phyloP scores from a whole-genome alignment of 2,329 filamentous ascomycete species.

The Xylaria sp. region DNA sequence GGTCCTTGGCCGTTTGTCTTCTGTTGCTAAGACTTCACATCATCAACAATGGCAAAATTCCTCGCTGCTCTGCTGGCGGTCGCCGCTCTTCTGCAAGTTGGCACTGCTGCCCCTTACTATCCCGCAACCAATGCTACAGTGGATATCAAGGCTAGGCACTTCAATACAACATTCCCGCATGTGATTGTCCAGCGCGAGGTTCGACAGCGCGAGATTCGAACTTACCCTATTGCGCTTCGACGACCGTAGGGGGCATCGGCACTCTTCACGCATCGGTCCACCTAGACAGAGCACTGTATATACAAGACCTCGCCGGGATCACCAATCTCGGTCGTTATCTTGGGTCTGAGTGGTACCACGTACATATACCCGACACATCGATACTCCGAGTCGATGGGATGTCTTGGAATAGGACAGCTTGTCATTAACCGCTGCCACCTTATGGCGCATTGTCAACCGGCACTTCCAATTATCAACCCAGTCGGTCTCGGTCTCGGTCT shows the following conservation, averaged over 20 bases:
- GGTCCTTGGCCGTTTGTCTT: slow-evolving; percentile 29
- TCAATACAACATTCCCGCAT: slow-evolving; percentile 36
- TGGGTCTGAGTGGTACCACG: not conserved
- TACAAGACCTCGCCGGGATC: slow-evolving; percentile 15
- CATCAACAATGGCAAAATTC: slow-evolving; percentile 47
- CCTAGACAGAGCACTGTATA: slow-evolving; percentile 21
- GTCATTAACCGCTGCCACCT: not conserved
- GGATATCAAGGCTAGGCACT: slow-evolving; percentile 24
- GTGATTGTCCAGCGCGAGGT: slow-evolving; percentile 38
- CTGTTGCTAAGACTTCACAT: slow-evolving; percentile 27
- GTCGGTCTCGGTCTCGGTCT: slow-evolving; percentile 17
- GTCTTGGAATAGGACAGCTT: slow-evolving; percentile 15
- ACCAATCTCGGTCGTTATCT: not conserved
- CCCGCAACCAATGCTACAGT: slow-evolving; percentile 28
- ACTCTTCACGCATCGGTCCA: not conserved
- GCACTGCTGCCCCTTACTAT: slow-evolving; percentile 44
- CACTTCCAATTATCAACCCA: slow-evolving; percentile 9
- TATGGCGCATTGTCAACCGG: slow-evolving; percentile 6
- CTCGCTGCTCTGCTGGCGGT: slow-evolving; percentile 47
- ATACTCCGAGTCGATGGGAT: slow-evolving; percentile 2
- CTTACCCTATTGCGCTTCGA: slow-evolving; percentile 44
- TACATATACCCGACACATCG: not conserved
- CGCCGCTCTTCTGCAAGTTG: slow-evolving; percentile 45
- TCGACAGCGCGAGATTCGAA: slow-evolving; percentile 42
- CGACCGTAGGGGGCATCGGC: slow-evolving; percentile 39